Evolutionary conservation across 352 stramenopile species (phyloP).

Genomic region (Globisporangium heterothallicum): DNA sequence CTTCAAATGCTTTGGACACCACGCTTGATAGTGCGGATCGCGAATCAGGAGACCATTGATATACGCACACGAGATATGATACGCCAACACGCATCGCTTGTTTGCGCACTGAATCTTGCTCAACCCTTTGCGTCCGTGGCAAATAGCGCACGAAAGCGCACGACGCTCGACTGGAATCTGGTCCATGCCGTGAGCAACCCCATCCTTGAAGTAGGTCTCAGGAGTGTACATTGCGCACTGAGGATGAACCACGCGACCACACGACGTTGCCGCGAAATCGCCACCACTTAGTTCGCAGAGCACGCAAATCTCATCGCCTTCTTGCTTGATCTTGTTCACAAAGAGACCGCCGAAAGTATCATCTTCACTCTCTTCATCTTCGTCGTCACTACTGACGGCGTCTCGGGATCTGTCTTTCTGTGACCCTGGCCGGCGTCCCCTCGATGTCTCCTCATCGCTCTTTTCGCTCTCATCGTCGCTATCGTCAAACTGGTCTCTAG

Average conservation of each 20-base stretch:
- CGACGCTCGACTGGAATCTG: slow-evolving; percentile 47
- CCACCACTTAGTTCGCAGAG: slow-evolving; percentile 73
- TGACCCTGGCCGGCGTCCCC: slow-evolving; percentile 5
- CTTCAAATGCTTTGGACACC: slow-evolving; percentile 76
- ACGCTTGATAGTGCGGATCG: slow-evolving; percentile 65
- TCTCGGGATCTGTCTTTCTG: slow-evolving; percentile 16
- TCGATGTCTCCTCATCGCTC: slow-evolving; percentile 3
- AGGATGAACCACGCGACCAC: slow-evolving; percentile 53
- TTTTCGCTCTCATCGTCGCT: slow-evolving; percentile 36
- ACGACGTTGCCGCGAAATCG: slow-evolving; percentile 71
- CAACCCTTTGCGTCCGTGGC: slow-evolving; percentile 48
- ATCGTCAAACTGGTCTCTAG: slow-evolving; percentile 42
- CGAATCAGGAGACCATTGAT: slow-evolving; percentile 60
- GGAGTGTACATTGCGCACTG: slow-evolving; percentile 83
- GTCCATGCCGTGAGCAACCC: slow-evolving; percentile 53
- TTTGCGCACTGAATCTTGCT: slow-evolving; percentile 79
- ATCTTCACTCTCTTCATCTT: slow-evolving; percentile 43
- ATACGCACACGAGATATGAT: slow-evolving; percentile 69
- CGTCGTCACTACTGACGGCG: slow-evolving; percentile 18
- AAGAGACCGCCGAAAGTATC: slow-evolving; percentile 67
- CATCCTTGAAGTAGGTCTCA: slow-evolving; percentile 76
- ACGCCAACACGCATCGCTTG: slow-evolving; percentile 58
- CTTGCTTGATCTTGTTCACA: slow-evolving; percentile 72
- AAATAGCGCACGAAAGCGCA: slow-evolving; percentile 54
- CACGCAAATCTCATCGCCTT: slow-evolving; percentile 58